A percentile compares a stretch with the other conserved stretches of the same genome.
phyloP scores from a whole-genome alignment of 805 yeast genomes.

The Teunomyces barrocoloradensis region DNA sequence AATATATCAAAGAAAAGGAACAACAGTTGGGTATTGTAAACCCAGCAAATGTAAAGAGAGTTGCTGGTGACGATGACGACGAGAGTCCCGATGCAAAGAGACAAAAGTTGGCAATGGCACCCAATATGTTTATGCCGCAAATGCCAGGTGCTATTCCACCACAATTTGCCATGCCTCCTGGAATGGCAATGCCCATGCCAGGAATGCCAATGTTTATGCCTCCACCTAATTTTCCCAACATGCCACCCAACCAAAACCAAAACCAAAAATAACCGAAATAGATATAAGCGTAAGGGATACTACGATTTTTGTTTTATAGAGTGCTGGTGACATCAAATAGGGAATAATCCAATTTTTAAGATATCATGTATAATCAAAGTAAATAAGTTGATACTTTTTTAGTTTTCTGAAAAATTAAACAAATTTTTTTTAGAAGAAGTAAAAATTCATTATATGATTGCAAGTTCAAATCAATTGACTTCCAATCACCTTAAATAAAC shows the following conservation, averaged over 20 bases:
- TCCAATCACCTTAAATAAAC: too few relatives aligned
- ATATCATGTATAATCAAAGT: too few relatives aligned
- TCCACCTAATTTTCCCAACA: slow-evolving; percentile 7
- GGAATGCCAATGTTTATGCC: slow-evolving; percentile 24
- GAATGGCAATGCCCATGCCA: slow-evolving; percentile 18
- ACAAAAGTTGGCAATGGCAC: slow-evolving; percentile 20
- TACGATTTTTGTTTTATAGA: too few relatives aligned
- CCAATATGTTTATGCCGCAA: slow-evolving; percentile 12
- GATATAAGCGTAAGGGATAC: not conserved
- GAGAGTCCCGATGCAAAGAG: slow-evolving; percentile 24
- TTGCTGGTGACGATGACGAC: slow-evolving; percentile 16
- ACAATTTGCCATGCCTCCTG: slow-evolving; percentile 18
- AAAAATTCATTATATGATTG: too few relatives aligned
- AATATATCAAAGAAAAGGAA: slow-evolving; percentile 42
- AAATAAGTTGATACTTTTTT: too few relatives aligned
- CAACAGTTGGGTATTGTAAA: slow-evolving; percentile 35
- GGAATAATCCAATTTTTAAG: too few relatives aligned
- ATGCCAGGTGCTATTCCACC: slow-evolving; percentile 14
- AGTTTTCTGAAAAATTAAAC: too few relatives aligned
- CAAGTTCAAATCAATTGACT: too few relatives aligned
- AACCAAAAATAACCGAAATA: not conserved
- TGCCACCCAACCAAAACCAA: slow-evolving; percentile 1
- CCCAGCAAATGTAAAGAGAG: slow-evolving; percentile 24
- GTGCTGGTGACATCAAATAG: too few relatives aligned
- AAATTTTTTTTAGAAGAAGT: too few relatives aligned